Evolutionary conservation across 768 basidiomycete genomes (phyloP).

Genomic region (Macrolepiota dolichaula): DNA sequence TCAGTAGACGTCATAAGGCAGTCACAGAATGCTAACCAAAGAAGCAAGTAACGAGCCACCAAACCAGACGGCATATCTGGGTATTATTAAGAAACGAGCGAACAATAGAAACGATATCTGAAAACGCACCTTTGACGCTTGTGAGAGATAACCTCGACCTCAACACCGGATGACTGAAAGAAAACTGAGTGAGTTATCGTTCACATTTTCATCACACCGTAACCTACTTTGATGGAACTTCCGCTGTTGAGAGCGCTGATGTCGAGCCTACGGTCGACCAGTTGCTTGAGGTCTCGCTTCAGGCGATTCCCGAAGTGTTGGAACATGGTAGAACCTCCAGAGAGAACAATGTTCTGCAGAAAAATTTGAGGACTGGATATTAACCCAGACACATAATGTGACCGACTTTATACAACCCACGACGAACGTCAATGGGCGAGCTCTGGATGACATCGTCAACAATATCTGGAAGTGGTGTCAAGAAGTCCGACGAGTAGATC

Average conservation of each 20-base stretch:
- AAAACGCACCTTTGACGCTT: slow-evolving; percentile 82
- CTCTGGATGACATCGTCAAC: slow-evolving; percentile 95
- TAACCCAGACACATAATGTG: neutral
- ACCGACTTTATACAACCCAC: slow-evolving; percentile 89
- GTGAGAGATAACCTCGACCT: slow-evolving; percentile 98
- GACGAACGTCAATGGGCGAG: slow-evolving; percentile 94
- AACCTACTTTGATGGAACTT: slow-evolving; percentile 65
- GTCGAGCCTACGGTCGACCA: slow-evolving; percentile 89
- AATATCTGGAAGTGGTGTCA: slow-evolving; percentile 93
- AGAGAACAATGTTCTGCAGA: slow-evolving; percentile 88
- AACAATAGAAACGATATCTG: neutral
- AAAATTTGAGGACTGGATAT: neutral
- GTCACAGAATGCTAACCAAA: slow-evolving; percentile 50
- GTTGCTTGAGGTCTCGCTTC: slow-evolving; percentile 90
- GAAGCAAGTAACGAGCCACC: slow-evolving; percentile 94
- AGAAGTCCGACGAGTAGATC: slow-evolving; percentile 95
- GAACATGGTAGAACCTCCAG: slow-evolving; percentile 99
- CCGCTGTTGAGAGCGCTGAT: slow-evolving; percentile 73
- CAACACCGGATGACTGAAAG: slow-evolving; percentile 86
- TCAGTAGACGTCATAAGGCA: neutral
- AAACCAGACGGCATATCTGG: slow-evolving; percentile 94
- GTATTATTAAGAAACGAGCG: slow-evolving; percentile 3
- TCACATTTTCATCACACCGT: neutral
- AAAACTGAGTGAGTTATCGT: neutral
- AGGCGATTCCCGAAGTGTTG: slow-evolving; percentile 97